Base-by-base conservation (phyloP, 1,284 basidiomycete genomes). In the Testicularia cyperi region DNA sequence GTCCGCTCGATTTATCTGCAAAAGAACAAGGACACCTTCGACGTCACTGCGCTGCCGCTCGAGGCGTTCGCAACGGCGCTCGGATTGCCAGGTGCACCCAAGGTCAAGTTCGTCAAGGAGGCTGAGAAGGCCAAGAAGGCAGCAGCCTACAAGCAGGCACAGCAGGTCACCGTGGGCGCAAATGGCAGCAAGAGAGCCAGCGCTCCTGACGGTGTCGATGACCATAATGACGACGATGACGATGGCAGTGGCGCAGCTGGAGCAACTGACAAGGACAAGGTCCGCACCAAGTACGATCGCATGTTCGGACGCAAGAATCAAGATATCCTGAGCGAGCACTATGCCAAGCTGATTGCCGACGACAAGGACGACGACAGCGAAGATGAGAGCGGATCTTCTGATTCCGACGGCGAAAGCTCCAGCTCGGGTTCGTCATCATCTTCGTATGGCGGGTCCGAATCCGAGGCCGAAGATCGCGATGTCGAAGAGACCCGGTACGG, bases 291-390 rank as follows among this genome's bases (percentile, higher is more conserved):
- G 79, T 96, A 97, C 77, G 95, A 98, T 77, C 85, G 91, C 40
- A 96, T 98, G 90, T 98, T 98, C 74, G 88, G 89, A 72, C 85
- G 94, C 48, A 92, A 90, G 78, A 97, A 97, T 77, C 92, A 96
- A 78, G 88, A 86, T 62, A 87, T 97, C 40, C 83, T 97, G 15
- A 92, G 91, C 0, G 84, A 87, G 57, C 92, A 96, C 77, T 97
- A 96, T 79, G 83, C 81, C 46, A 91, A 90, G 70, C 85, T 98
- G 38, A 81, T 97, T 43, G 87, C 90, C 48, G 58, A 56, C 22
- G 63, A 37, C 13, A 32, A 35, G 14, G 31, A 15, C 29, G 23
- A 26, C 14, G 48, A 46, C 19, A n/a, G n/a, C n/a, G n/a, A n/a
- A n/a, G 46, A 41, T 32, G 44, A 15, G 38, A 36, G 39, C 37